These are phyloP conservation scores for Aspergillus baeticus DNA, from an alignment of 495 filamentous ascomycete genomes.

Conservation along the genomic window DNA sequence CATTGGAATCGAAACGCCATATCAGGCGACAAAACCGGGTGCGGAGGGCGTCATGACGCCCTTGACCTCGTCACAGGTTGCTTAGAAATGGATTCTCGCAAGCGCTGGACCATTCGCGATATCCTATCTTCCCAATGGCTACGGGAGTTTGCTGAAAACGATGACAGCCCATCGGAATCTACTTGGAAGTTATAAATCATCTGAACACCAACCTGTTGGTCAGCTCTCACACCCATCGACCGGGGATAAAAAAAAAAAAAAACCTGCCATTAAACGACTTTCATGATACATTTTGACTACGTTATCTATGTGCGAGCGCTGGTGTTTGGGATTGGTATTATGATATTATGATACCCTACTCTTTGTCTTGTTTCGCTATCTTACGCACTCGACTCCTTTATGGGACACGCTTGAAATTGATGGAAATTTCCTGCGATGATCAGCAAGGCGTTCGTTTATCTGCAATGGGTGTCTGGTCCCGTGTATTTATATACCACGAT, in stretches of 20 bases:
- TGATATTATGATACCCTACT: constrained; percentile 28
- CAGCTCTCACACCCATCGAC: no score
- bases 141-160: constrained; percentile 28
- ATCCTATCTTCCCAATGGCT: constrained; percentile 60
- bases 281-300: constrained; percentile 4
- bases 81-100: constrained; percentile 48
- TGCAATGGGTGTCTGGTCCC: neutral
- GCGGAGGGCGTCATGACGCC: constrained; percentile 29
- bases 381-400: neutral
- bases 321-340: constrained; percentile 23
- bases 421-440: neutral
- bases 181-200: constrained; percentile 37
- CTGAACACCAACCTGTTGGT: neutral
- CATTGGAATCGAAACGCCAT: constrained; percentile 59
- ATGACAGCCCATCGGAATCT: constrained; percentile 30
- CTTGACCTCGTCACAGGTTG: constrained; percentile 53
- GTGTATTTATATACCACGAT: constrained; percentile 8
- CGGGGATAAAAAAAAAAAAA: neutral
- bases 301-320: constrained; percentile 16
- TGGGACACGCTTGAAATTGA: neutral
- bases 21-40: constrained; percentile 31
- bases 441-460: neutral
- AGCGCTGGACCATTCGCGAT: constrained; percentile 53
- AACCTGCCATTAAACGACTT: neutral
- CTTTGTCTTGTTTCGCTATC: constrained; percentile 11